A percentile compares a stretch with the other conserved stretches of the same genome.
phyloP scores from a whole-genome alignment of 805 yeast species.

The Komagataella pseudopastoris region DNA sequence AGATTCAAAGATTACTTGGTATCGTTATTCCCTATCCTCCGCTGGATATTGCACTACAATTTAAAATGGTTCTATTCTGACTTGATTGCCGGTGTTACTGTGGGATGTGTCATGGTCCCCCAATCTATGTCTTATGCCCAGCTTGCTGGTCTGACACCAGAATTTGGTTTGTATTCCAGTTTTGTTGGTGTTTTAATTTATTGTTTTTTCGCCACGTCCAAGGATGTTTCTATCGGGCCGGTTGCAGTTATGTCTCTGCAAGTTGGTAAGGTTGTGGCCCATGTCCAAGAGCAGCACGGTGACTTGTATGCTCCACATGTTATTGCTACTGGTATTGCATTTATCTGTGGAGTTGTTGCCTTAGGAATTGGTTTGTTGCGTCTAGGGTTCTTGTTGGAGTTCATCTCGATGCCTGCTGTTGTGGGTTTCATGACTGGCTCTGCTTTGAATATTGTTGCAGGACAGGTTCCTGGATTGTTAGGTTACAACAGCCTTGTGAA shows the following conservation, averaged over 20 bases:
- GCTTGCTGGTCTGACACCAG: conserved; percentile 67
- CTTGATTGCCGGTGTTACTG: conserved; percentile 84
- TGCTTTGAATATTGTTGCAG: conserved; percentile 67
- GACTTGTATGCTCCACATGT: conserved; percentile 40
- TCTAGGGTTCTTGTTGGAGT: conserved; percentile 78
- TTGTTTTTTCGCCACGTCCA: conserved; percentile 86
- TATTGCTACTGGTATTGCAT: conserved; percentile 69
- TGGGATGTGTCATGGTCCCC: conserved; percentile 87
- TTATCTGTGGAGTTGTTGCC: conserved; percentile 79
- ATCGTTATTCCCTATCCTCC: conserved; percentile 64
- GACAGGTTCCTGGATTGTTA: conserved; percentile 81
- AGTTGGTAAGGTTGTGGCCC: conserved; percentile 62
- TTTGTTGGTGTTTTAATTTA: conserved; percentile 84
- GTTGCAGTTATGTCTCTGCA: conserved; percentile 92
- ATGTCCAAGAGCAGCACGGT: conserved; percentile 34
- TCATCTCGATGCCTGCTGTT: conserved; percentile 84
- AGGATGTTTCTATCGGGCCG: conserved; percentile 93
- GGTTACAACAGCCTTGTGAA: conserved; percentile 57
- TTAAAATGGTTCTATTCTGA: conserved; percentile 69
- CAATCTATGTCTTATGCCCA: conserved; percentile 94
- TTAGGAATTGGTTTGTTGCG: conserved; percentile 72
- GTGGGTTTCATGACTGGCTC: conserved; percentile 94
- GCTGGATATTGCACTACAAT: conserved; percentile 84
- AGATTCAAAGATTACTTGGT: conserved; percentile 26
- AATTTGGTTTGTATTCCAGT: conserved; percentile 84